Base-by-base conservation (phyloP, 2,329 filamentous ascomycete genomes). In the Magnaporthales sp. region DNA sequence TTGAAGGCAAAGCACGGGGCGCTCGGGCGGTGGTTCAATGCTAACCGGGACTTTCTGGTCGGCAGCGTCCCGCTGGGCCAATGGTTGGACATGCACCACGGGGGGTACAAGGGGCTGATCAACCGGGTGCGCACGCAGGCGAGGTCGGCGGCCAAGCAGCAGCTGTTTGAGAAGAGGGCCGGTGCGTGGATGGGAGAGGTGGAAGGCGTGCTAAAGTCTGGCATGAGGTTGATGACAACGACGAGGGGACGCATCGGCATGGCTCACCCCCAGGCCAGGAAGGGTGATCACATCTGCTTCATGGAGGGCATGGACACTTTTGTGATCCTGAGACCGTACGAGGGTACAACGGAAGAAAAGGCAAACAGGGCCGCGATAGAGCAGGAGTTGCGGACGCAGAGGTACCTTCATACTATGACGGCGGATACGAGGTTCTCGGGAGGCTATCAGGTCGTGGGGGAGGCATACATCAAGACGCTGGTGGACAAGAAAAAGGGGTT, bases 161-260 rank as follows among this genome's bases (percentile, higher is more conserved):
- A 9, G 22, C 10, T 27, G 29, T 46, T 63, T 6, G 29, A 31
- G 9, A 6, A 22, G 15, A 11, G 61, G 8, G 29, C 31, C 0
- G 61, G 22, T 15, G 13, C 5, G 2, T 63, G 61, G 61, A 63
- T 63, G 61, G 29, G 2, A 29, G 61, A 63, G 29, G 61, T 30
- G 5, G 61, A 63, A 10, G 61, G 2, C 19, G 29, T 31, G 15
- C 30, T 63, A 2, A 63, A 26, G 61, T 31, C 29, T 2, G 61
- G 61, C 29, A 63, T 63, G 61, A 31, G 61, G 29, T 29, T 63
- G n/a, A 63, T 63, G 61, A 63, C 61, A 6, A 63, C 61, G 61
- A 29, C 61, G 27, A 26, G 61, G 22, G 61, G 61, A 1, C 61
- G 61, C 30, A 22, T 63, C 6, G 61, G 61, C 4, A 32, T 63